Base-by-base conservation (phyloP, 495 filamentous ascomycete species). In the Penicillium steckii region DNA sequence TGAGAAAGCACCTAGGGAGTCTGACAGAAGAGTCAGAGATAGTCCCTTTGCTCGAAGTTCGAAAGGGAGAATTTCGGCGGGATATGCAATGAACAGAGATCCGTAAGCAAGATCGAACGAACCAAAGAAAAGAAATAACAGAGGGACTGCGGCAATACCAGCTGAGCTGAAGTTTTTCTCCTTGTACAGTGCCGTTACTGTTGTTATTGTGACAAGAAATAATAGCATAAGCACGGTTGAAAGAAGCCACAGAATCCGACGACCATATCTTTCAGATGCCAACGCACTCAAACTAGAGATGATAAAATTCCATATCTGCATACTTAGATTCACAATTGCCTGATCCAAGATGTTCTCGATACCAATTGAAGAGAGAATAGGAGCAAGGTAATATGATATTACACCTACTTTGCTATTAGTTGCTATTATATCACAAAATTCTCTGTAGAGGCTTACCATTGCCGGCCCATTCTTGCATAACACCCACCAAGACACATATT, bases 31-130 rank as follows among this genome's bases (percentile, higher is more conserved):
- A 67, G 78, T 79, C 45, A 83, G 65, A 69, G 86, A 81, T 68
- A 88, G 81, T 25, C 85, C 84, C 70, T 87, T 89, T 26, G 85
- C 82, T 15, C 84, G 80, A 43, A 88, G 71, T 33, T 81, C 76
- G 71, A 83, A 89, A 0, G 84, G 84, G 8, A 86, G 64, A 21
- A 89, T 80, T 69, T 88, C 85, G 17, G 83, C 71, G 1, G 79
- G 76, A 51, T 85, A 85, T 19, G 84, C 80, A 40, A 86, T 78
- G 32, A 86, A 69, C 38, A 86, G 44, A 2, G 29, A 9, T 8
- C 10, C 29, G n/a, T 32, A 32, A 0, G 29, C 8, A 32, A 32
- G 10, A 13, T 32, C 29, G 29, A 12, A 32, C n/a, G 29, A 9
- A 32, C 10, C 29, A 8, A 32, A 32, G n/a, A 32, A 32, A 4